phyloP scores from a whole-genome alignment of 202 grass and related monocot genomes.

The Panicum virgatum region DNA sequence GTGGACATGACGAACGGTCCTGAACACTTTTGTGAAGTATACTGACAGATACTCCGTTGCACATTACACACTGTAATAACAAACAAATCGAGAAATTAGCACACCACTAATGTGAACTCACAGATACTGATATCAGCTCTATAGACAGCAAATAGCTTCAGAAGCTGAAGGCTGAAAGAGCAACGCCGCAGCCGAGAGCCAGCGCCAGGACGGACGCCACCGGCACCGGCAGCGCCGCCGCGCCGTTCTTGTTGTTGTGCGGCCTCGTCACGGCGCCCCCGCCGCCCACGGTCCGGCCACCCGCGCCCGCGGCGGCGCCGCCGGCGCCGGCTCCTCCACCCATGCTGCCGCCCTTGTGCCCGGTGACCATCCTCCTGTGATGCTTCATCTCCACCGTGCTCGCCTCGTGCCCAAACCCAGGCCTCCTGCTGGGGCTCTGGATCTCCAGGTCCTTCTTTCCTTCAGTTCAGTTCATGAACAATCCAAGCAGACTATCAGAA shows the following conservation, averaged over 20 bases:
- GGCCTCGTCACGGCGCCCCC: slow-evolving; percentile 33
- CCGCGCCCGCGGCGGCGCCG: background rate
- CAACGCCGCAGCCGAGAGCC: slow-evolving; percentile 12
- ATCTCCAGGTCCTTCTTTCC: slow-evolving; percentile 24
- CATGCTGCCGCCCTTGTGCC: slow-evolving; percentile 32
- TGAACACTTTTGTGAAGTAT: background rate
- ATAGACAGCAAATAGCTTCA: background rate
- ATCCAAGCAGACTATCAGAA: background rate
- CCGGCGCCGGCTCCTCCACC: slow-evolving; percentile 13
- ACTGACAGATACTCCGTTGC: slow-evolving; percentile 2
- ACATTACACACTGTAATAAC: background rate
- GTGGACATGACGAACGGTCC: background rate
- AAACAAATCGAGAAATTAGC: background rate
- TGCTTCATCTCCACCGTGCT: slow-evolving; percentile 15
- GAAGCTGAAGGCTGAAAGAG: slow-evolving; percentile 26
- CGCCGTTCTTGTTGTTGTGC: slow-evolving; percentile 33
- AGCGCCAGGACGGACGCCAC: slow-evolving; percentile 32
- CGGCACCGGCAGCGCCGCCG: slow-evolving; percentile 1
- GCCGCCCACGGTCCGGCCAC: slow-evolving; percentile 17
- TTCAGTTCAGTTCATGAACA: slow-evolving; percentile 29
- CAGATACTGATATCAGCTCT: background rate
- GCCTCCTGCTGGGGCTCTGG: slow-evolving; percentile 33
- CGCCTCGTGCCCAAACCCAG: background rate
- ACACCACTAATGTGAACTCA: too few relatives aligned
- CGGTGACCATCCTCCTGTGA: slow-evolving; percentile 23